Base-by-base conservation (phyloP, 2,329 filamentous ascomycete genomes). In the Ceratocystis smalleyi region DNA sequence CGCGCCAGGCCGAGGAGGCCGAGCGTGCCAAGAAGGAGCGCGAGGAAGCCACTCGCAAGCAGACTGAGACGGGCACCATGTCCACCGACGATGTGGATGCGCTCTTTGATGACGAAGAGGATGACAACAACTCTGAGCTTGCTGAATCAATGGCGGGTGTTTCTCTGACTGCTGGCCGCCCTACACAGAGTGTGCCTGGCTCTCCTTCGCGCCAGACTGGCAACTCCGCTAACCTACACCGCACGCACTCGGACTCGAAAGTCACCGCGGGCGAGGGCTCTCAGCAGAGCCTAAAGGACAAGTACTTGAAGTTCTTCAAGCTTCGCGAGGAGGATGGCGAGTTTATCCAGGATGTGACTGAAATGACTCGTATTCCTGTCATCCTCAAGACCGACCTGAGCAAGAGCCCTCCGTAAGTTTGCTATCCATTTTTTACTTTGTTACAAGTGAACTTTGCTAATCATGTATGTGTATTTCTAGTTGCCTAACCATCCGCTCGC, bases 341-440 rank as follows among this genome's bases (percentile, higher is more conserved):
- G 70, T 95, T 95, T 78, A 96, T 99, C 72, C 94, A 99, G 77
- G 94, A 99, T 75, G 91, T 99, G 69, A 91, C 86, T 65, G 94
- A 99, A 80, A 96, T 99, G 91, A 92, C 90, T 54, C 83, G 92
- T 70, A 88, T 99, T 67, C 94, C 94, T n/a, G 88, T 99, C 69
- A 95, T 99, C 74, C 78, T 99, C 72, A 97, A 96, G 85, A 97
- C 94, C 69, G 94, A 99, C 77, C 83, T 99, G 71, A 89, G 82
- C 77, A 99, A 99, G 88, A 97, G 92, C 78, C 94, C 94, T 77
- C 94, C 94, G 91, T 99, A 88, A 85, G 94, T 92, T 65, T 61
- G 32, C n/a, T 59, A 43, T 43, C 35, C 35, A 40, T 45, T 35
- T 12, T 12, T 24, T 59, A 45, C 45, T 19, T 45, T 0, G 54